Percentiles rank a stretch among this genome's conserved stretches.
These are phyloP conservation scores for Leccinum subrobustum DNA, from an alignment of 1,284 basidiomycete species.

Conservation along the genomic window DNA sequence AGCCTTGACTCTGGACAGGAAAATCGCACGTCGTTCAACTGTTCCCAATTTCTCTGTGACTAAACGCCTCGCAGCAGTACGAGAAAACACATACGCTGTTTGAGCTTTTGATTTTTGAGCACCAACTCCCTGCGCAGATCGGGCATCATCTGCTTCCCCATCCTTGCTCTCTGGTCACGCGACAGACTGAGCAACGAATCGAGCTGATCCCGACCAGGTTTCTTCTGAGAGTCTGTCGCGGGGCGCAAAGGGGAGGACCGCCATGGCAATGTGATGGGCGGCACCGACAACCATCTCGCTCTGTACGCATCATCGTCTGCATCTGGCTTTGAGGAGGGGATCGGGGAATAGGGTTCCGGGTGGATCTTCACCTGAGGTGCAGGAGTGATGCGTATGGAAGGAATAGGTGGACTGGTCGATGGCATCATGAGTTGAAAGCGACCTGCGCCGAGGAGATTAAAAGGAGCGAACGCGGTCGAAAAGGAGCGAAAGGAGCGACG, in stretches of 20 bases:
- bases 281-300: slow-evolving; percentile 56
- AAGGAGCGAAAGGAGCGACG: slow-evolving; percentile 4
- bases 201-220: slow-evolving; percentile 62
- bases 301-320: slow-evolving; percentile 50
- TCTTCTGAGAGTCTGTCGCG: slow-evolving; percentile 41
- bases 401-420: slow-evolving; percentile 46
- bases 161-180: slow-evolving; percentile 48
- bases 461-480: slow-evolving; percentile 4
- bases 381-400: slow-evolving; percentile 66
- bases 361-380: slow-evolving; percentile 39
- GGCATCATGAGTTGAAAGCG: slow-evolving; percentile 44
- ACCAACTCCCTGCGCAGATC: slow-evolving; percentile 75
- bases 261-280: slow-evolving; percentile 43
- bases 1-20: slow-evolving; percentile 68
- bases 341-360: slow-evolving; percentile 62
- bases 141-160: slow-evolving; percentile 47
- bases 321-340: slow-evolving; percentile 34
- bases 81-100: slow-evolving; percentile 54
- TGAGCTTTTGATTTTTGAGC: slow-evolving; percentile 67
- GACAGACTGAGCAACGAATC: slow-evolving; percentile 59
- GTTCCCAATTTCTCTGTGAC: slow-evolving; percentile 7
- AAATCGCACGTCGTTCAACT: slow-evolving; percentile 74
- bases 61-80: not conserved
- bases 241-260: slow-evolving; percentile 55
- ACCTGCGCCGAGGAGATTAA: slow-evolving; percentile 43